Evolutionary conservation across 495 filamentous ascomycete genomes (phyloP).

Genomic region (Lentithecium fluviatile): DNA sequence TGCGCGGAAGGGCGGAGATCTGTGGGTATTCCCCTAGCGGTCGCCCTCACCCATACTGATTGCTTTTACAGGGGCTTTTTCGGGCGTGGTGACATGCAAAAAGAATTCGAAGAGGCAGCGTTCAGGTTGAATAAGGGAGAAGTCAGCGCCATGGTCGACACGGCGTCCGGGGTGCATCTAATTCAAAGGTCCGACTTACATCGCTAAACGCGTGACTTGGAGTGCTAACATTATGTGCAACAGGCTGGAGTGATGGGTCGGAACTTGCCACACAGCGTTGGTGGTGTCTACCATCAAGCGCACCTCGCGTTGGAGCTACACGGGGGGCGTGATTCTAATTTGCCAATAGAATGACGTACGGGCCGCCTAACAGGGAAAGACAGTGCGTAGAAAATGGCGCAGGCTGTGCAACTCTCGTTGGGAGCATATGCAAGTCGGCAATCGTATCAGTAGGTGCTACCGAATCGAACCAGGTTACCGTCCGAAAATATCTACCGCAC

Average conservation of each 20-base stretch:
- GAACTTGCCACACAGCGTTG: not conserved
- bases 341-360: too few species aligned
- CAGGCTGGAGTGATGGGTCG: conserved; percentile 18
- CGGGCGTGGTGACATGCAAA: conserved; percentile 92
- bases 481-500: too few species aligned
- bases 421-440: not conserved
- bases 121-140: conserved; percentile 83
- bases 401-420: not conserved
- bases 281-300: too few species aligned
- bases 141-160: conserved; percentile 81
- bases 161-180: conserved; percentile 91
- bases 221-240: conserved; percentile 2
- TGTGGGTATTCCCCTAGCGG: conserved; percentile 53
- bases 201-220: not conserved
- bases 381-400: not conserved
- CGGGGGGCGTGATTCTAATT: too few species aligned
- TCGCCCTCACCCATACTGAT: conserved; percentile 1
- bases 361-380: too few species aligned
- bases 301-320: too few species aligned
- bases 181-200: conserved; percentile 72
- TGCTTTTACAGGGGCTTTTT: conserved; percentile 71
- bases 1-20: conserved; percentile 86
- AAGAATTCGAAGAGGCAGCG: conserved; percentile 94
- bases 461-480: too few species aligned
- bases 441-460: too few species aligned